Conservation (phyloP, 2,329 filamentous ascomycete species). For the Cladobotryum mycophilum region DNA sequence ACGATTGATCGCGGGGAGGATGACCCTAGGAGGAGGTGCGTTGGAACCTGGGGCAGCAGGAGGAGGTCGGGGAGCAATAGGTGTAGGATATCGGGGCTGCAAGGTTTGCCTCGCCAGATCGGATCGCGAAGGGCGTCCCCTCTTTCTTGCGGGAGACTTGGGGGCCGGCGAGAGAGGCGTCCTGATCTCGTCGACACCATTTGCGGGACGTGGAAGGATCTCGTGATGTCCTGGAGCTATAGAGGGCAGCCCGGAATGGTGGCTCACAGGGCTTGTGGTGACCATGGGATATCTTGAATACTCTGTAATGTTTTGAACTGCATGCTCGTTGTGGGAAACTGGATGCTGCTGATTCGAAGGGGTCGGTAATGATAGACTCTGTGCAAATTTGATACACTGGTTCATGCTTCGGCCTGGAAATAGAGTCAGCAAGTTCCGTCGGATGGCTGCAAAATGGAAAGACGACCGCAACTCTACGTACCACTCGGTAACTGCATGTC, state of each 20-base stretch:
- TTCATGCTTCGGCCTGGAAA: slow-evolving; percentile 39
- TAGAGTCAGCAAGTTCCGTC: background rate
- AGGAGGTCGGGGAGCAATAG: slow-evolving; percentile 25
- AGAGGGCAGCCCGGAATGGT: slow-evolving; percentile 3
- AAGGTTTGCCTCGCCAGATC: slow-evolving; percentile 32
- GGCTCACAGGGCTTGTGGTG: slow-evolving; percentile 1
- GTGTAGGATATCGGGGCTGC: slow-evolving; percentile 27
- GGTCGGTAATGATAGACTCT: slow-evolving; percentile 30
- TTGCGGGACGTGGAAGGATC: slow-evolving; percentile 21
- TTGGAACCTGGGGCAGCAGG: slow-evolving; percentile 8
- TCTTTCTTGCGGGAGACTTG: slow-evolving; percentile 23
- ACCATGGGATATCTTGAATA: slow-evolving; percentile 1
- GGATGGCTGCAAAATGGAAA: background rate
- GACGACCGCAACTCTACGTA: slow-evolving; percentile 22
- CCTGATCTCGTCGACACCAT: slow-evolving; percentile 10
- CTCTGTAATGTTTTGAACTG: slow-evolving; percentile 2
- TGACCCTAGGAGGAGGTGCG: slow-evolving; percentile 2
- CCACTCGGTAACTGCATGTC: slow-evolving; percentile 42
- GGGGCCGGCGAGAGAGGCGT: slow-evolving; percentile 9
- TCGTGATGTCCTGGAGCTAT: slow-evolving; percentile 1
- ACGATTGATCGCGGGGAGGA: slow-evolving; percentile 12
- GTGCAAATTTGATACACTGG: slow-evolving; percentile 37
- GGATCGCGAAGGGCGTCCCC: slow-evolving; percentile 40
- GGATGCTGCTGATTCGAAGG: slow-evolving; percentile 8
- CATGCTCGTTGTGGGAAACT: slow-evolving; percentile 8